Percentiles rank a stretch among this genome's conserved stretches.
phyloP scores from a whole-genome alignment of 2,329 filamentous ascomycete species.

The Penicillium frequentans region DNA sequence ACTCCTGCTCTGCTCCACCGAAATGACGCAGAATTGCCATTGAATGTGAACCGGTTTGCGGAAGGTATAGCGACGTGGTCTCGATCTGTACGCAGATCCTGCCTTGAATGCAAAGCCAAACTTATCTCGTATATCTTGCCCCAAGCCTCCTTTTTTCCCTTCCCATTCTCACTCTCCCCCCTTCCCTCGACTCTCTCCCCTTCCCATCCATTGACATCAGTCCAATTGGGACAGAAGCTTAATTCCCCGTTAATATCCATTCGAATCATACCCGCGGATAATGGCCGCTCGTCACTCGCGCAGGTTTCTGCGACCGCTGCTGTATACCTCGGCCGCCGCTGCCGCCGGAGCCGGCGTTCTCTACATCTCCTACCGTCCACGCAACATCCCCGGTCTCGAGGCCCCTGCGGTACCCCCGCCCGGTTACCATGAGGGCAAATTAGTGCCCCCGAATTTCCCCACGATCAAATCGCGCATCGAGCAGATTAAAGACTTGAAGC shows the following conservation, averaged over 20 bases:
- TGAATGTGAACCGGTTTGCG: constrained; percentile 6
- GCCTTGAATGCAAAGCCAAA: not conserved
- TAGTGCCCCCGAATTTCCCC: constrained; percentile 55
- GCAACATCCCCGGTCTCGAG: constrained; percentile 64
- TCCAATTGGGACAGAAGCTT: not conserved
- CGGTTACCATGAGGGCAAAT: constrained; percentile 60
- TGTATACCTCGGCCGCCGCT: constrained; percentile 59
- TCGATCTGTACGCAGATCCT: constrained; percentile 9
- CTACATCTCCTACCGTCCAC: constrained; percentile 63
- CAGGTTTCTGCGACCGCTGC: constrained; percentile 57
- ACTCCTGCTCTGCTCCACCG: not conserved
- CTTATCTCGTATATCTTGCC: not conserved
- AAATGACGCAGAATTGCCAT: constrained; percentile 21
- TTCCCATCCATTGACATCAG: not conserved
- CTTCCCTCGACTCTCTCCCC: not conserved
- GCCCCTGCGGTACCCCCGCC: constrained; percentile 64
- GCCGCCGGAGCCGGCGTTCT: constrained; percentile 56
- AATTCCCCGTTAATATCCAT: not conserved
- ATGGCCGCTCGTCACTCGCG: constrained; percentile 45
- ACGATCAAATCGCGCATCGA: constrained; percentile 51
- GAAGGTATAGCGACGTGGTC: constrained; percentile 22
- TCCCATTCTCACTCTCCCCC: not conserved
- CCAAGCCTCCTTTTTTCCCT: not conserved
- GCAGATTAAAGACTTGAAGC: constrained; percentile 53
- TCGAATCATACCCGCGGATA: constrained; percentile 9